phyloP scores from a whole-genome alignment of 176 grass and related monocot species.

The Saccharum spontaneum region DNA sequence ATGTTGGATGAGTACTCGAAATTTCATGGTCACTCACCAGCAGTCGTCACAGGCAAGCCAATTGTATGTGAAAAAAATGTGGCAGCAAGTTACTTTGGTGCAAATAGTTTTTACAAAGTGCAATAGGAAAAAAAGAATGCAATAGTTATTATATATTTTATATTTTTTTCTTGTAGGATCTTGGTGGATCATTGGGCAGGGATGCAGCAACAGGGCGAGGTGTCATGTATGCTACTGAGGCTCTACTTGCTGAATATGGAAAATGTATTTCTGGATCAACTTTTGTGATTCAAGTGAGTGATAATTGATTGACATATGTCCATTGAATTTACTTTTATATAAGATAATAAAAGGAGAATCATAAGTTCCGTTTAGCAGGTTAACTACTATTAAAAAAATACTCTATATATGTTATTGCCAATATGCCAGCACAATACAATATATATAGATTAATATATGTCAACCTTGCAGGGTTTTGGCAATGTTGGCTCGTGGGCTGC shows the following conservation, averaged over 20 bases:
- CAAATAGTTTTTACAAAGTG: slow-evolving; percentile 17
- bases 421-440: background rate
- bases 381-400: background rate
- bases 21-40: slow-evolving; percentile 94
- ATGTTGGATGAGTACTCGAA: slow-evolving; percentile 97
- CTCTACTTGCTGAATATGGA: slow-evolving; percentile 80
- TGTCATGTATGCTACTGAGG: slow-evolving; percentile 76
- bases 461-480: slow-evolving; percentile 74
- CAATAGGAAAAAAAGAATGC: background rate
- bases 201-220: slow-evolving; percentile 95
- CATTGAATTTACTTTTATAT: background rate
- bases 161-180: slow-evolving; percentile 59
- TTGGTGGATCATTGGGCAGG: slow-evolving; percentile 90
- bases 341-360: background rate
- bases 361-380: background rate
- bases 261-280: slow-evolving; percentile 81
- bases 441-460: background rate
- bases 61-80: slow-evolving; percentile 63
- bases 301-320: background rate
- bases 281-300: slow-evolving; percentile 83
- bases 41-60: slow-evolving; percentile 95
- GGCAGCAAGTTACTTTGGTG: slow-evolving; percentile 22
- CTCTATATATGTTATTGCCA: background rate
- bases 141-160: background rate
- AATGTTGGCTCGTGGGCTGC: slow-evolving; percentile 98